A percentile compares a stretch with the other conserved stretches of the same genome.
Evolutionary conservation across 805 yeast genomes (phyloP).

Genomic region (Ogataea paradorogensis): DNA sequence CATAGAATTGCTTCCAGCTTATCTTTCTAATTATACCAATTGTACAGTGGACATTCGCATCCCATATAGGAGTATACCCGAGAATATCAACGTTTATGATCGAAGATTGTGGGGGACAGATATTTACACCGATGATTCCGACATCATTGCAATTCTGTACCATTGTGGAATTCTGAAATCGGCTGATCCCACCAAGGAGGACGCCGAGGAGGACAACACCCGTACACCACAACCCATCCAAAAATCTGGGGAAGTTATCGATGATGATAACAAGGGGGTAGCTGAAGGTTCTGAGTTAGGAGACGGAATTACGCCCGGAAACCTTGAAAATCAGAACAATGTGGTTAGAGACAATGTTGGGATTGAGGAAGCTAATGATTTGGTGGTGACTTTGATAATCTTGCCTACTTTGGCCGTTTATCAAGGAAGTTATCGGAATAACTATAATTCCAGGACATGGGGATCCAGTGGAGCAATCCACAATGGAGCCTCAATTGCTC

Average conservation of each 20-base stretch:
- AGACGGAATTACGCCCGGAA: constrained; percentile 40
- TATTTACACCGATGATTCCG: constrained; percentile 91
- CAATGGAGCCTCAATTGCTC: constrained; percentile 73
- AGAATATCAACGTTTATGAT: constrained; percentile 43
- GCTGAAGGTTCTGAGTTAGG: constrained; percentile 9
- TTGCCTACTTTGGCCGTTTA: constrained; percentile 70
- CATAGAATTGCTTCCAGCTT: constrained; percentile 31
- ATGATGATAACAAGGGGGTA: constrained; percentile 8
- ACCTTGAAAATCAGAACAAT: constrained; percentile 31
- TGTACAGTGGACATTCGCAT: constrained; percentile 53
- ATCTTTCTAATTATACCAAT: constrained; percentile 40
- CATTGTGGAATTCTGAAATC: constrained; percentile 68
- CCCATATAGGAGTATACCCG: constrained; percentile 42
- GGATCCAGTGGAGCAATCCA: constrained; percentile 42
- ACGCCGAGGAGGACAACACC: neutral
- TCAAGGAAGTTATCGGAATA: constrained; percentile 62
- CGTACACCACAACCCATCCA: constrained; percentile 1
- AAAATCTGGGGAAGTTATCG: constrained; percentile 1
- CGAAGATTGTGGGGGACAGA: constrained; percentile 87
- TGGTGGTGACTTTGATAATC: constrained; percentile 55
- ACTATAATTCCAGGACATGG: constrained; percentile 78
- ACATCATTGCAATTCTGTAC: constrained; percentile 66
- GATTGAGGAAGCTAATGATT: constrained; percentile 39
- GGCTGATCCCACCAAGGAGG: constrained; percentile 24
- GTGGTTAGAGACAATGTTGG: constrained; percentile 32